Evolutionary conservation across 345 rosid species (phyloP).

Genomic region (Brassica carinata): DNA sequence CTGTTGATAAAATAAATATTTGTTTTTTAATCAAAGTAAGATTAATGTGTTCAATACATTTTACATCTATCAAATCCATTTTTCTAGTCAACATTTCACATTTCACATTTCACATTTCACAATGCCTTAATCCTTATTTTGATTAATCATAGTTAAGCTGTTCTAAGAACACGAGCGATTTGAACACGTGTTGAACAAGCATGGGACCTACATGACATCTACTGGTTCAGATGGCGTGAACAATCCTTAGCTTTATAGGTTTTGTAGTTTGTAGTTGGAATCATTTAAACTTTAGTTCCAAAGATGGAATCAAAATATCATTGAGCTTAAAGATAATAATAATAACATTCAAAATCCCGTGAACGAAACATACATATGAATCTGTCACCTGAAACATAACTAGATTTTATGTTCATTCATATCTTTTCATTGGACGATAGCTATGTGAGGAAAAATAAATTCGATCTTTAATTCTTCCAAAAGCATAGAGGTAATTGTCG

Average conservation of each 20-base stretch:
- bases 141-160: not conserved
- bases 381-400: constrained; percentile 36
- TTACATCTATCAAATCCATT: not conserved
- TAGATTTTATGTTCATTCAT: constrained; percentile 1
- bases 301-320: constrained; percentile 5
- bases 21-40: not conserved
- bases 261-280: not conserved
- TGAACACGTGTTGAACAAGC: constrained; percentile 8
- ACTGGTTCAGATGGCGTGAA: constrained; percentile 9
- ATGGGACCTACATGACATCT: constrained; percentile 14
- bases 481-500: constrained; percentile 1
- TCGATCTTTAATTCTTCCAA: not conserved
- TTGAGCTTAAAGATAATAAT: not conserved
- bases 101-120: not conserved
- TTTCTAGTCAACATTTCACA: not conserved
- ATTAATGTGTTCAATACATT: not conserved
- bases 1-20: not conserved
- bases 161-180: not conserved
- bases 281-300: not conserved
- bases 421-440: not conserved
- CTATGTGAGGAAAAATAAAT: not conserved
- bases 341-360: constrained; percentile 21
- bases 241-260: not conserved
- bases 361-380: not conserved
- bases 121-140: constrained; percentile 8